A percentile compares a stretch with the other conserved stretches of the same genome.
Conservation (phyloP, 306 rosid genomes). For the Trichosanthes cucumerina region DNA sequence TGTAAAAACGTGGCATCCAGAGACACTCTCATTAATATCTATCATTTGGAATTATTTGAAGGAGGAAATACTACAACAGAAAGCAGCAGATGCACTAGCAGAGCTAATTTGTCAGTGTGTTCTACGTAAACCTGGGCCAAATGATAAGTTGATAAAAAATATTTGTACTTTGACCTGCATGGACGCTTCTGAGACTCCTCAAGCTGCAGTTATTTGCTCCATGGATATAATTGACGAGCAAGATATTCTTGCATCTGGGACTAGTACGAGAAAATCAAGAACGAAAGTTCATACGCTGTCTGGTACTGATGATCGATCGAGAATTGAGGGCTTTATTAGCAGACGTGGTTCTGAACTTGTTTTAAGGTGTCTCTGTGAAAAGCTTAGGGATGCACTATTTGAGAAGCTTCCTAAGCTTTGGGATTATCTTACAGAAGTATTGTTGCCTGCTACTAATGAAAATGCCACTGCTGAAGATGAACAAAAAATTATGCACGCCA, state of each 20-base stretch:
- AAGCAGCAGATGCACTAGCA: conserved; percentile 94
- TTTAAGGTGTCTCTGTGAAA: conserved; percentile 70
- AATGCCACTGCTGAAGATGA: conserved; percentile 29
- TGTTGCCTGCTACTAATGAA: conserved; percentile 45
- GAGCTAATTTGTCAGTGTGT: conserved; percentile 82
- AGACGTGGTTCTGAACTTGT: conserved; percentile 94
- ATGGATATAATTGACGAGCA: conserved; percentile 78
- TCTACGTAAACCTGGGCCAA: conserved; percentile 79
- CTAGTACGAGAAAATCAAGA: conserved; percentile 47
- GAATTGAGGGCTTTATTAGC: conserved; percentile 80
- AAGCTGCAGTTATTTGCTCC: conserved; percentile 65
- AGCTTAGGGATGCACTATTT: conserved; percentile 64
- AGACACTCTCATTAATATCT: neutral
- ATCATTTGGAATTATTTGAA: conserved; percentile 23
- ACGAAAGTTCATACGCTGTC: conserved; percentile 54
- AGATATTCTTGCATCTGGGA: conserved; percentile 60
- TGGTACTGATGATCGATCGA: conserved; percentile 79
- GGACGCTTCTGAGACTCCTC: conserved; percentile 95
- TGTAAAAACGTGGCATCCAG: neutral
- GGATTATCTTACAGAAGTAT: conserved; percentile 96
- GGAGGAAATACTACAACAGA: conserved; percentile 92
- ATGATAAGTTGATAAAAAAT: conserved; percentile 84
- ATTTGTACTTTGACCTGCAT: conserved; percentile 74
- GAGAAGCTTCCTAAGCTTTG: conserved; percentile 91
- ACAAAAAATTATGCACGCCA: conserved; percentile 19